A percentile compares a stretch with the other conserved stretches of the same genome.
Conservation (phyloP, 257 asterid genomes). For the Galeopsis tetrahit region DNA sequence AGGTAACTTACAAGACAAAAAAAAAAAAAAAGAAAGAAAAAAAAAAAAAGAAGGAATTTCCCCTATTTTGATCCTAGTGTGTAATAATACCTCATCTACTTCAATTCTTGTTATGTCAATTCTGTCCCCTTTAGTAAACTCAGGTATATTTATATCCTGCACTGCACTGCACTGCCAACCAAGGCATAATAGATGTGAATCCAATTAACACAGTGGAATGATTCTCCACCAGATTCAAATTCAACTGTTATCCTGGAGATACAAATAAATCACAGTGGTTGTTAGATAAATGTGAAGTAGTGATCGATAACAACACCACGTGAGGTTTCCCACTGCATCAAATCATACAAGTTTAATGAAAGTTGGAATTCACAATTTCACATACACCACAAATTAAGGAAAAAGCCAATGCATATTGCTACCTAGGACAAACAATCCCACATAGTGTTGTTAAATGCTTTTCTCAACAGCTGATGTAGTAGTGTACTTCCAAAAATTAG, state of each 20-base stretch:
- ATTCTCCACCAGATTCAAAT: constrained; percentile 77
- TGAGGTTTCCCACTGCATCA: constrained; percentile 16
- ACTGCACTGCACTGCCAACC: constrained; percentile 81
- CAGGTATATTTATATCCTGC: constrained; percentile 83
- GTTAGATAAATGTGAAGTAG: constrained; percentile 24
- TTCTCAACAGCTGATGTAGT: constrained; percentile 2
- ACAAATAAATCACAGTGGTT: constrained; percentile 28
- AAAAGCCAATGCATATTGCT: background rate
- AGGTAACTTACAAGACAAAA: no score
- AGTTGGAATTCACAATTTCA: background rate
- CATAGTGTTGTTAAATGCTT: constrained; percentile 2
- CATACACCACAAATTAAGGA: background rate
- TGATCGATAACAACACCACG: background rate
- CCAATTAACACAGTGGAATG: constrained; percentile 77
- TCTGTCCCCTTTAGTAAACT: constrained; percentile 66
- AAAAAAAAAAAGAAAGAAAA: no score
- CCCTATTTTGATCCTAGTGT: background rate
- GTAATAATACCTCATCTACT: constrained; percentile 70
- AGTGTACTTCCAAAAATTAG: background rate
- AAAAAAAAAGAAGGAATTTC: no score
- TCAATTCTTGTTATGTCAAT: constrained; percentile 64
- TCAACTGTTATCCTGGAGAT: constrained; percentile 64
- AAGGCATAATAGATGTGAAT: constrained; percentile 89
- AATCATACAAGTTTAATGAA: constrained; percentile 24
- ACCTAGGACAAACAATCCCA: constrained; percentile 13